Conservation (phyloP, 345 rosid genomes). For the Hibiscus tridactylites region DNA sequence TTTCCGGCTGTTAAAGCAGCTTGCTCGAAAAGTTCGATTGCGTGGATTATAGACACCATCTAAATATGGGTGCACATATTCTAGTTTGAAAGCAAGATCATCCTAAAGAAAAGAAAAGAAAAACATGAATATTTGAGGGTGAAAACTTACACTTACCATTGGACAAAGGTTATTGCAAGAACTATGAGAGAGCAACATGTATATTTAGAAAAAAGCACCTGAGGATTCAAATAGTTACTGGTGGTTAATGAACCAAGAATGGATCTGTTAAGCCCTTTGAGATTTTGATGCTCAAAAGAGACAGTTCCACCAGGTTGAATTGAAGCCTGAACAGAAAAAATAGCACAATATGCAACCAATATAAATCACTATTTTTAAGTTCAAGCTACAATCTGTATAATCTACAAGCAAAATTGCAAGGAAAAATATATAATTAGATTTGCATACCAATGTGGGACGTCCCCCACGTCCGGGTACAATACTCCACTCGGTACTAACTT, state of each 20-base stretch:
- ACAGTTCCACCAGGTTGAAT: slow-evolving; percentile 98
- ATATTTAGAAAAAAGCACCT: slow-evolving; percentile 34
- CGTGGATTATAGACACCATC: slow-evolving; percentile 75
- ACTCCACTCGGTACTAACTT: slow-evolving; percentile 98
- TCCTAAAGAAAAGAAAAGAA: slow-evolving; percentile 37
- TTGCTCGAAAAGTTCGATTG: slow-evolving; percentile 77
- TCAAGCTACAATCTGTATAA: neutral
- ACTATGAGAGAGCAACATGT: neutral
- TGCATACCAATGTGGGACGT: slow-evolving; percentile 72
- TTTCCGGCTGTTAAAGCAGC: slow-evolving; percentile 95
- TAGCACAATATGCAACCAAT: neutral
- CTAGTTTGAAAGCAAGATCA: slow-evolving; percentile 98
- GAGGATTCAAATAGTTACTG: slow-evolving; percentile 91
- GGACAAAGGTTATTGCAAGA: neutral
- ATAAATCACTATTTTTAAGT: neutral
- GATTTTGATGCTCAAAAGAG: slow-evolving; percentile 89
- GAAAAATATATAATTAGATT: neutral
- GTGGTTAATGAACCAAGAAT: slow-evolving; percentile 92
- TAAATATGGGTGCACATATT: slow-evolving; percentile 92
- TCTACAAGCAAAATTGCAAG: neutral
- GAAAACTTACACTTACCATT: neutral
- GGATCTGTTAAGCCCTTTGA: slow-evolving; percentile 86
- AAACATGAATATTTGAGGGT: neutral
- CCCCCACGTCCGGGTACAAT: slow-evolving; percentile 99
- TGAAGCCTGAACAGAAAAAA: slow-evolving; percentile 57